Conservation (phyloP, 106 monocot genomes). For the Ottelia alismoides region DNA sequence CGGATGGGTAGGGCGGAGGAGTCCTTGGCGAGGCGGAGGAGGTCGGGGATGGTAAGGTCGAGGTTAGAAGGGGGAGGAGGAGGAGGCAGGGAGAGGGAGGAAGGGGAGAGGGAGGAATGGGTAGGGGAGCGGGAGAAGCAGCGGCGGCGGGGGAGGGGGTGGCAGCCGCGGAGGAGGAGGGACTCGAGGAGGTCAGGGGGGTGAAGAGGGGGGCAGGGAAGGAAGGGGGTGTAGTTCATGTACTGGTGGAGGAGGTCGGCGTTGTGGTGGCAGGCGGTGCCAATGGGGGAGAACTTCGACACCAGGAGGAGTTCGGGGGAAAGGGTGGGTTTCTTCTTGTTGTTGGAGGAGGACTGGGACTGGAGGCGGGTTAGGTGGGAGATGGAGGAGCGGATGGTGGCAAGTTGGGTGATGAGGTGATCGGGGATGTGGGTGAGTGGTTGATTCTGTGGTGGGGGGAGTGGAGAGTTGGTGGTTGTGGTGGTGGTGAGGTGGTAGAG, state of each 20-base stretch:
- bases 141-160: slow-evolving; percentile 97
- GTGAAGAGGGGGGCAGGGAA: slow-evolving; percentile 52
- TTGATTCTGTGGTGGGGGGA: neutral
- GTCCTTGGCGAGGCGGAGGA: slow-evolving; percentile 32
- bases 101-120: neutral
- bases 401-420: slow-evolving; percentile 35
- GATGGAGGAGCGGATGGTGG: slow-evolving; percentile 48
- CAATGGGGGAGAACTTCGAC: slow-evolving; percentile 62
- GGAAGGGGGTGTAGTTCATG: slow-evolving; percentile 94
- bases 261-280: slow-evolving; percentile 81
- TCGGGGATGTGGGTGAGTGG: slow-evolving; percentile 10
- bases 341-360: slow-evolving; percentile 1
- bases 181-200: slow-evolving; percentile 48
- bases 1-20: slow-evolving; percentile 33
- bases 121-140: slow-evolving; percentile 68
- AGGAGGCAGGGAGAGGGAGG: slow-evolving; percentile 13
- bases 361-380: slow-evolving; percentile 32
- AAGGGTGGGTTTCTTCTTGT: neutral
- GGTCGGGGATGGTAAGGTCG: slow-evolving; percentile 64
- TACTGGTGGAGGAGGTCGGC: slow-evolving; percentile 86
- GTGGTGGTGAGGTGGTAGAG: slow-evolving; percentile 55
- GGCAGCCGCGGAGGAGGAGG: slow-evolving; percentile 88
- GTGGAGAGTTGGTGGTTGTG: slow-evolving; percentile 18
- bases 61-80: slow-evolving; percentile 38
- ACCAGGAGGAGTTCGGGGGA: slow-evolving; percentile 47